Evolutionary conservation across 2,329 filamentous ascomycete species (phyloP).

Genomic region (Keithomyces neogunnii): DNA sequence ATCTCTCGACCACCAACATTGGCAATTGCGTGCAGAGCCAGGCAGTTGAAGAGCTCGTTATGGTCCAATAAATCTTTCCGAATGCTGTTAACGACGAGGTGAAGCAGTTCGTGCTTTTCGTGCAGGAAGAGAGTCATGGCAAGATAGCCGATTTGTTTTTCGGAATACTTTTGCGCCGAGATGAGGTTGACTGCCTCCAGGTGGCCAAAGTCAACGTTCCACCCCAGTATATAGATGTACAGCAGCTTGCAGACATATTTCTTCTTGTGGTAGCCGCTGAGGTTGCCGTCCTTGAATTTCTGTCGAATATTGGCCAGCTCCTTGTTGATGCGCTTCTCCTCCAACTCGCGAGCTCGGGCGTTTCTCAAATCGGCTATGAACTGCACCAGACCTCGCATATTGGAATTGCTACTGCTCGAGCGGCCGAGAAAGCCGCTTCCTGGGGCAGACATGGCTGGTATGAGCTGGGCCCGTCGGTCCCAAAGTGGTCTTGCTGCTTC

Average conservation of each 20-base stretch:
- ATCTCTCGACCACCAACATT: slow-evolving; percentile 96
- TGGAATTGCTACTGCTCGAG: slow-evolving; percentile 55
- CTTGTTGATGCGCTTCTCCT: slow-evolving; percentile 99
- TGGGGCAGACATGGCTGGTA: slow-evolving; percentile 43
- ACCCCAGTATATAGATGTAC: slow-evolving; percentile 98
- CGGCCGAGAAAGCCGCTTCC: slow-evolving; percentile 56
- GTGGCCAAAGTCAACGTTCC: slow-evolving; percentile 98
- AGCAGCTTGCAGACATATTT: slow-evolving; percentile 99
- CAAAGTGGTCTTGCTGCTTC: slow-evolving; percentile 9
- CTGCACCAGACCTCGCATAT: slow-evolving; percentile 81
- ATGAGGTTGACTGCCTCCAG: slow-evolving; percentile 97
- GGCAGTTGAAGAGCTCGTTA: slow-evolving; percentile 95
- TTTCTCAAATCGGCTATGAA: slow-evolving; percentile 97
- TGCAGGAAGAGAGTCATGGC: slow-evolving; percentile 96
- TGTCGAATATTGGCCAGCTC: slow-evolving; percentile 96
- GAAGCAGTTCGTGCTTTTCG: slow-evolving; percentile 91
- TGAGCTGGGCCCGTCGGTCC: no score
- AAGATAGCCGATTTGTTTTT: slow-evolving; percentile 98
- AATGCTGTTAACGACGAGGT: slow-evolving; percentile 97
- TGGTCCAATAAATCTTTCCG: slow-evolving; percentile 89
- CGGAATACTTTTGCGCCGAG: slow-evolving; percentile 92
- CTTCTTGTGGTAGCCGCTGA: slow-evolving; percentile 98
- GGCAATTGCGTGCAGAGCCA: slow-evolving; percentile 93
- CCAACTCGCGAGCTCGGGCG: slow-evolving; percentile 85
- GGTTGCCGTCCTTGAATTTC: slow-evolving; percentile 92